Evolutionary conservation across 257 asterid genomes (phyloP).

Genomic region (Nicotiana paniculata): DNA sequence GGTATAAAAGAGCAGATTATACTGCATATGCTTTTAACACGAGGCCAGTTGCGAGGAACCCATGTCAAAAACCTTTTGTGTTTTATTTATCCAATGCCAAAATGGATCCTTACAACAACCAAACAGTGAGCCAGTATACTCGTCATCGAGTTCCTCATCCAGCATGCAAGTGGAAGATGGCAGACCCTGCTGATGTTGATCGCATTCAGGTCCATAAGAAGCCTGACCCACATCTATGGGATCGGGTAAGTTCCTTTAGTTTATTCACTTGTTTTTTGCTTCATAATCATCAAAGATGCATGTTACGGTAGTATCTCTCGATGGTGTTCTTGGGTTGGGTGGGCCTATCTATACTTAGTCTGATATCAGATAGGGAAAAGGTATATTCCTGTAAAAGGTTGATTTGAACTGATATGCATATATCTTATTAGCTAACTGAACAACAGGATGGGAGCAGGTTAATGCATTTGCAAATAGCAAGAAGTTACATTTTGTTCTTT

Average conservation of each 20-base stretch:
- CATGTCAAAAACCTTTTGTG: constrained; percentile 69
- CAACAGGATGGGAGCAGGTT: not conserved
- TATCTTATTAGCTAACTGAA: not conserved
- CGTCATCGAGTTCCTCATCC: constrained; percentile 45
- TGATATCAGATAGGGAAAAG: not conserved
- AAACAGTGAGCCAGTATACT: constrained; percentile 41
- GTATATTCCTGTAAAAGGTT: not conserved
- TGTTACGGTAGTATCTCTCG: not conserved
- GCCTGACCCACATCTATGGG: constrained; percentile 66
- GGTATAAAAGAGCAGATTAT: constrained; percentile 85
- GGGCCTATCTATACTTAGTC: not conserved
- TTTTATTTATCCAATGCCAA: constrained; percentile 49
- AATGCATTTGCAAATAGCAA: not conserved
- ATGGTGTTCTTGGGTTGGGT: not conserved
- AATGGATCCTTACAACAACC: constrained; percentile 28
- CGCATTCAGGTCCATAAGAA: constrained; percentile 51
- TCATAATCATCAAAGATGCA: not conserved
- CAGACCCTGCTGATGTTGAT: constrained; percentile 45
- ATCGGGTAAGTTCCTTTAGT: constrained; percentile 36
- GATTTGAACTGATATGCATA: not conserved
- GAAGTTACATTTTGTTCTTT: not conserved
- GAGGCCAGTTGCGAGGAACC: constrained; percentile 72
- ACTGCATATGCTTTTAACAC: constrained; percentile 78
- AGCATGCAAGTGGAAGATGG: constrained; percentile 58
- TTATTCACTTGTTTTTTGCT: not conserved